Evolutionary conservation across 2,329 filamentous ascomycete species (phyloP), one percentile per base, ranked within the genome.

Genomic region (Arthrobotrys iridis): DNA sequence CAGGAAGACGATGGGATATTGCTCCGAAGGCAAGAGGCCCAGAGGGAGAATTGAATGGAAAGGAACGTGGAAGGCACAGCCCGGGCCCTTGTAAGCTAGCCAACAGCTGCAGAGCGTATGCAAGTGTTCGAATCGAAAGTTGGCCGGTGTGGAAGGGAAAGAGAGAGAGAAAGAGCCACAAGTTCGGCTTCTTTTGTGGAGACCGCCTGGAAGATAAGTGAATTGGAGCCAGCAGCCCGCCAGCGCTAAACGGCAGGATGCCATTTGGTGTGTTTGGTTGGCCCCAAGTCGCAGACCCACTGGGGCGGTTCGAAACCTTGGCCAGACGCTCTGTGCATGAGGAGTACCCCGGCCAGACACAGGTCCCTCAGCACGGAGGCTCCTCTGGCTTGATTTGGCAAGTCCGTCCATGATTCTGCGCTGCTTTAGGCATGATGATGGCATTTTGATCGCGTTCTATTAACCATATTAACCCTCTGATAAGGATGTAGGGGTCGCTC

Each of bases 21-120:
- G 43, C 65, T 70, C 65, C 65, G 57, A 62, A 70, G 55, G 57
- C 55, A 62, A 80, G 82, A 81, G 79, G 79, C 78, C 77, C 77
- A 79, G 77, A 82, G 81, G 80, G 80, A 81, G 81, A 77, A 79
- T 78, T 79, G 79, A 79, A 81, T 79, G 81, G 79, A 80, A 76
- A 64, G 35, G 63, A 75, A 68, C 28, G 63, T 64, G 63, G 43
- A 66, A 81, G 81, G 80, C 81, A 81, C 79, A 79, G 78, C 77
- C 79, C 77, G 79, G 78, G 80, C 80, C 77, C 78, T 80, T 81
- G 58, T 28, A 65, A 40, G 22, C 41, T 57, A 35, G 35, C 48
- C 78, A 79, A 80, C 80, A 80, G 80, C 78, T 62, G 55, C 65
- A 62, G 40, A 48, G 46, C 40, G 63, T 48, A 59, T 67, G 65